These are phyloP conservation scores for Raddia guianensis DNA, from an alignment of 176 grass and related monocot genomes.

Conservation along the genomic window DNA sequence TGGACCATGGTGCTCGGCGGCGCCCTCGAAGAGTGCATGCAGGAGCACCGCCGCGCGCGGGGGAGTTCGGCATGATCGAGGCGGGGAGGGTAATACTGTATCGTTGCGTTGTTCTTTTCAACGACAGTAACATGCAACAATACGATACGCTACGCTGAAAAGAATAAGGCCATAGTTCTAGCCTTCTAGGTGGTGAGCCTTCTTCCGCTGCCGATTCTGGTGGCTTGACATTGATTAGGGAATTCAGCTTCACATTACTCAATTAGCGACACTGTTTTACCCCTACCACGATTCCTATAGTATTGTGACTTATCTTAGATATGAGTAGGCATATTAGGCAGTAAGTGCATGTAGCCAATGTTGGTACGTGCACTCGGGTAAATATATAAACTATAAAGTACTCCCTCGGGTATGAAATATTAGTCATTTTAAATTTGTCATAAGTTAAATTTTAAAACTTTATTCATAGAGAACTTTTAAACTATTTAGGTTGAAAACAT, in stretches of 20 bases:
- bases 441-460: no score
- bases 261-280: background rate
- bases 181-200: slow-evolving; percentile 59
- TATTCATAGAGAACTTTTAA: no score
- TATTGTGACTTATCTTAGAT: background rate
- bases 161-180: background rate
- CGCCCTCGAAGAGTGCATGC: slow-evolving; percentile 55
- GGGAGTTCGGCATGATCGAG: slow-evolving; percentile 46
- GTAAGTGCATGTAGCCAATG: background rate
- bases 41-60: slow-evolving; percentile 48
- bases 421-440: no score
- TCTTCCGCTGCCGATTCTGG: background rate
- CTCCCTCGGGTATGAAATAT: no score
- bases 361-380: no score
- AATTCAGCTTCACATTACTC: slow-evolving; percentile 14
- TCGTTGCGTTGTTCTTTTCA: no score
- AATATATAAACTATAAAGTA: no score
- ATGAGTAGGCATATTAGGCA: background rate
- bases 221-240: background rate
- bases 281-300: background rate
- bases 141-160: no score
- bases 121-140: no score
- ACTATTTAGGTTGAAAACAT: no score
- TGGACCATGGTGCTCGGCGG: slow-evolving; percentile 60
- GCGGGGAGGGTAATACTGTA: slow-evolving; percentile 28